Evolutionary conservation across 1,139 yeast genomes (phyloP), one percentile per base, ranked within the genome.

Genomic region (Sugiyamaella pinicola): DNA sequence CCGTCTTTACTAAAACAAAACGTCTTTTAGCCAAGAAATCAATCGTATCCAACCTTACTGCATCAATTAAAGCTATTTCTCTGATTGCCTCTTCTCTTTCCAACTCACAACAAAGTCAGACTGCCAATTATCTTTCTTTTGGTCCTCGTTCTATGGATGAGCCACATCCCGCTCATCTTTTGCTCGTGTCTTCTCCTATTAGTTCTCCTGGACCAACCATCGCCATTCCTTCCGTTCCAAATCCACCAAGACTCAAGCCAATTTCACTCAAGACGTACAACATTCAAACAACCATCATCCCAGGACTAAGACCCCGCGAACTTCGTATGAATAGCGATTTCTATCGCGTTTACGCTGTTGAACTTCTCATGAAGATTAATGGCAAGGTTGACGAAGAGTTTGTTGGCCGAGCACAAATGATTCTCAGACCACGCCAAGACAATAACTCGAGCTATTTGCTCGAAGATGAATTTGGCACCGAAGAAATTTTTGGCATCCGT

Each of bases 271-370:
- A 60, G 54, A 70, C 72, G 1, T 69, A 65, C 57, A 64, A 62
- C 29, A 60, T 68, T 12, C 65, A 61, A 34, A 60, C 69, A 6
- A 68, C 69, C 26, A 59, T 66, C 35, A 56, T 65, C 28, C 68
- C 68, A 2, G 59, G 64, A 21, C 48, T 58, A 10, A 61, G 69
- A 17, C 69, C 70, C 1, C 65, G 72, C 7, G 71, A 69, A 49
- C 64, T 64, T 15, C 65, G 73, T 13, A 59, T 68, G 62, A 71
- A 71, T 57, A 64, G 72, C 13, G 68, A 68, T 39, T 71, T 70
- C 58, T 62, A 70, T 45, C 65, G 73, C 7, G 58, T 70, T 13
- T 64, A 68, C 41, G 74, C 74, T 3, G 59, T 70, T 45, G 74
- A 71, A 53, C 58, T 64, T 33, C 55, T 63, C 37, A 70, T 70